Evolutionary conservation across 108 stramenopile genomes (phyloP).

Genomic region (Conticribra weissflogii): DNA sequence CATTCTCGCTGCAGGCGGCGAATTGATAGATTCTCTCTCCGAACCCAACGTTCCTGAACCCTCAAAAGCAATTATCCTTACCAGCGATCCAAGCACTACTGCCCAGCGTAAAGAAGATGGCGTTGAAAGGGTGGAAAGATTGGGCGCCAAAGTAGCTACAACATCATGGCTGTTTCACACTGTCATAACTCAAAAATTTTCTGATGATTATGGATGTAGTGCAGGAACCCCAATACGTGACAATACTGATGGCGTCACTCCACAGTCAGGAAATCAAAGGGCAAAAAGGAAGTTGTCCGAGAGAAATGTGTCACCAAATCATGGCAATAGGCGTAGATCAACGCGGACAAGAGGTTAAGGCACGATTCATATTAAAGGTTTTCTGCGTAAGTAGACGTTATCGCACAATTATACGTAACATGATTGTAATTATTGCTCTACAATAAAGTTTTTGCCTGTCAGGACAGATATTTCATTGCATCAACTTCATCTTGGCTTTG

Average conservation of each 20-base stretch:
- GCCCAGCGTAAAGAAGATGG: conserved; percentile 37
- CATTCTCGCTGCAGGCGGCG: conserved; percentile 56
- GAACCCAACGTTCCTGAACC: conserved; percentile 29
- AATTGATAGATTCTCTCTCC: conserved; percentile 37
- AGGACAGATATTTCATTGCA: conserved; percentile 53
- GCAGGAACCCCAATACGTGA: background rate
- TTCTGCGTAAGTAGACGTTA: too few relatives aligned
- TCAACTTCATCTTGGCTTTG: conserved; percentile 69
- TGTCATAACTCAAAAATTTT: conserved; percentile 43
- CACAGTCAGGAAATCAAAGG: background rate
- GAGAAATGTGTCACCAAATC: background rate
- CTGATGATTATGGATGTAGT: conserved; percentile 11
- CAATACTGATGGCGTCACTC: conserved; percentile 12
- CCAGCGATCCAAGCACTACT: conserved; percentile 39
- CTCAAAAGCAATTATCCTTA: conserved; percentile 42
- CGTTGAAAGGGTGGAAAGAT: conserved; percentile 13
- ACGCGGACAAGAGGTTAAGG: too few relatives aligned
- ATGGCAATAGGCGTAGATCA: background rate
- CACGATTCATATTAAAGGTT: too few relatives aligned
- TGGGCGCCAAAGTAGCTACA: conserved; percentile 36
- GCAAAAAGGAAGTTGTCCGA: background rate
- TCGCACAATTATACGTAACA: too few relatives aligned
- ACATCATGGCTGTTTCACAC: conserved; percentile 58
- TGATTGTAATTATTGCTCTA: too few relatives aligned
- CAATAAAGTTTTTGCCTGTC: background rate